Evolutionary conservation across 2,329 filamentous ascomycete species (phyloP), one percentile per base, ranked within the genome.

Genomic region (Aspergillus neotritici): DNA sequence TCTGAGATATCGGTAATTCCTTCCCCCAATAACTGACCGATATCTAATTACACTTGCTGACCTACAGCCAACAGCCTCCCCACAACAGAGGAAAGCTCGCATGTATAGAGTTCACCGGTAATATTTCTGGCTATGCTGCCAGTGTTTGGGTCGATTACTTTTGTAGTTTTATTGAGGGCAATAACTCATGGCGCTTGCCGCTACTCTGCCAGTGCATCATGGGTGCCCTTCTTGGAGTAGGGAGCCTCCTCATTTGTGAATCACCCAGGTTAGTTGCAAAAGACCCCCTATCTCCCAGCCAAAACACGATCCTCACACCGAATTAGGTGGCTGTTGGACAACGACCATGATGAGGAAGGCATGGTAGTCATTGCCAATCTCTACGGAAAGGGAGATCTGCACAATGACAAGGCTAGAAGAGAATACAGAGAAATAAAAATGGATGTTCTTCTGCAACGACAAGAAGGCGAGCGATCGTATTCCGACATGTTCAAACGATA

Each of bases 341-440:
- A 95, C 62, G 93, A 98, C 57, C 87, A 96, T 60, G 93, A 98
- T 61, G 93, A 98, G 65, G 93, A 98, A 66, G 93, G 93, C 41
- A 96, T 98, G 68, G 84, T 96, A 21, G 93, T 98, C 37, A 97
- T 98, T 70, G 93, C 93, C 47, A 97, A 97, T 63, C 76, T 98
- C 5, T 97, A 97, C 60, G 93, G 93, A 43, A 88, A 86, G 61
- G 93, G 93, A 48, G 93, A 98, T 64, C 90, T 97, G 48, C 90
- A 96, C 69, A 87, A 95, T 64, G 72, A 84, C 46, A 93, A 94
- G 67, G 93, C 93, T 2, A 82, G 90, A 46, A 90, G 96, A 43
- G 93, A 98, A 67, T 98, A 94, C 68, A 87, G 91, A 57, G 93
- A 97, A 61, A 98, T 98, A 73, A 98, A 98, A 74, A 95, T 96